Evolutionary conservation across 148 eudicot species (phyloP).

Genomic region (Selenicereus undatus): DNA sequence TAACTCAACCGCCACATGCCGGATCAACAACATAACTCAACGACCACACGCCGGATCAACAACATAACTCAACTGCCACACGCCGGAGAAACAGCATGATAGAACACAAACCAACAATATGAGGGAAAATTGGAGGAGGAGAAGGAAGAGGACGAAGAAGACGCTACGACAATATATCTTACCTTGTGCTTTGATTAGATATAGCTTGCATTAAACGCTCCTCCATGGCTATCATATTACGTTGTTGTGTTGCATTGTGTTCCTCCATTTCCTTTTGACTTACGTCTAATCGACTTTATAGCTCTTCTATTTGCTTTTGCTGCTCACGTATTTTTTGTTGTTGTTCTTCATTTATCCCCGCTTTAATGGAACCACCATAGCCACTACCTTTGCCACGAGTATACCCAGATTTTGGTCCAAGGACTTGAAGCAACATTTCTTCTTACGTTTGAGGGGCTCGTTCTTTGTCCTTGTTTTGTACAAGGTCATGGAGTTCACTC

Average conservation of each 20-base stretch:
- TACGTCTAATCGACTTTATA: background rate
- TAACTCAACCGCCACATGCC: no score
- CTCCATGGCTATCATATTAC: background rate
- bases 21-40: no score
- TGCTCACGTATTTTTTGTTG: background rate
- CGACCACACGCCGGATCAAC: no score
- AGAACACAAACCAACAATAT: background rate
- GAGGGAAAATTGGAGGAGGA: background rate
- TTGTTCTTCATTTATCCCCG: background rate
- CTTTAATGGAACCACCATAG: constrained; percentile 2
- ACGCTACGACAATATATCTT: no score
- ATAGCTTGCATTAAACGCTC: background rate
- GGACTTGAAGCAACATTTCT: background rate
- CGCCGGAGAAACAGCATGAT: no score
- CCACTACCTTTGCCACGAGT: constrained; percentile 2
- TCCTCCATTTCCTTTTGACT: background rate
- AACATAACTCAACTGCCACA: no score
- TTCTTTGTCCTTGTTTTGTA: constrained; percentile 9
- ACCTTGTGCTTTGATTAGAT: background rate
- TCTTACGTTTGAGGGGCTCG: background rate
- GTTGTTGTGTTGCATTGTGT: background rate
- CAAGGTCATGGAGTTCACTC: background rate
- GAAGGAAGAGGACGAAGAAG: no score
- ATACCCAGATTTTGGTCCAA: background rate
- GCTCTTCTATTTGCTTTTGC: background rate